A percentile compares a stretch with the other conserved stretches of the same genome.
Conservation (phyloP, 2,329 filamentous ascomycete genomes). For the Domatiomyces catenatus region DNA sequence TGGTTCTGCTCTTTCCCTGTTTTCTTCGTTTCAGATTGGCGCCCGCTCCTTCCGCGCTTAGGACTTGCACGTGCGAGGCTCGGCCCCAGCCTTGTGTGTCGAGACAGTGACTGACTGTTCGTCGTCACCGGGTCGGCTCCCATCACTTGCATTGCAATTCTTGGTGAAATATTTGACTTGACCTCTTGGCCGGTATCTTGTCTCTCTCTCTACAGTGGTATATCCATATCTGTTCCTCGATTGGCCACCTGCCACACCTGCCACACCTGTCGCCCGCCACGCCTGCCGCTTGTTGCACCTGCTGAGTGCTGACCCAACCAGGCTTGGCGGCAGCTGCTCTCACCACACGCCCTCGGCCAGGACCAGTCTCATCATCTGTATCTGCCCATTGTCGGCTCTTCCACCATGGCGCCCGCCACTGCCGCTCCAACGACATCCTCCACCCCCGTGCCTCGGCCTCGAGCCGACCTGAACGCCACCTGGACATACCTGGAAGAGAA, state of each 20-base stretch:
- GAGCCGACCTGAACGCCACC: constrained; percentile 45
- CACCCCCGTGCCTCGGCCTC: constrained; percentile 15
- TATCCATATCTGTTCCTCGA: not conserved
- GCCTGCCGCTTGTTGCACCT: not conserved
- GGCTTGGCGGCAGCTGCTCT: not conserved
- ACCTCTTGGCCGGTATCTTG: not conserved
- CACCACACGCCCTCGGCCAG: not conserved
- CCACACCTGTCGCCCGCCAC: not conserved
- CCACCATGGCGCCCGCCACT: constrained; percentile 11
- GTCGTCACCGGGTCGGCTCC: not conserved
- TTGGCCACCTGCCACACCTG: not conserved
- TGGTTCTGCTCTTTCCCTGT: no score
- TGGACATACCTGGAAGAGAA: constrained; percentile 82
- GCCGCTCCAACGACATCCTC: constrained; percentile 3
- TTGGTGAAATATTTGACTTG: not conserved
- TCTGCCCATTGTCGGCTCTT: not conserved
- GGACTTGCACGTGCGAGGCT: not conserved
- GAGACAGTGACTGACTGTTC: not conserved
- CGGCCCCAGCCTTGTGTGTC: not conserved
- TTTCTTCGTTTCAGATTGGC: no score
- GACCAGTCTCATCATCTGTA: not conserved
- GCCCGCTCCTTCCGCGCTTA: not conserved
- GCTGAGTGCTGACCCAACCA: not conserved
- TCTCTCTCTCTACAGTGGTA: not conserved
- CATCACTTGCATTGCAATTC: not conserved